Conservation (phyloP, 2,329 filamentous ascomycete species). For the Phaeosphaeriaceae sp. region DNA sequence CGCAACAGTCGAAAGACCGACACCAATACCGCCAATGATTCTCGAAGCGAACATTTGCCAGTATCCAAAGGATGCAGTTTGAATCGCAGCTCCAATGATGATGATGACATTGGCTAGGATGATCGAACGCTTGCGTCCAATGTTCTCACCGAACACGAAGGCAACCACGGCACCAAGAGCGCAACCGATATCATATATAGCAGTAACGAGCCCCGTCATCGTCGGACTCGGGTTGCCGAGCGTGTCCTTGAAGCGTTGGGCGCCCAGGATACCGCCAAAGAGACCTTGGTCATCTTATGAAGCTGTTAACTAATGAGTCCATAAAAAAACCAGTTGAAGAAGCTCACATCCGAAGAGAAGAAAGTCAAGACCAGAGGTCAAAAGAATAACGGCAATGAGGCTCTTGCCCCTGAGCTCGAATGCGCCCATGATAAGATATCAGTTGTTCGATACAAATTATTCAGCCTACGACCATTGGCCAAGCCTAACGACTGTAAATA, state of each 20-base stretch:
- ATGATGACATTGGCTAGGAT: slow-evolving; percentile 59
- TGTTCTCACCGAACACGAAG: slow-evolving; percentile 59
- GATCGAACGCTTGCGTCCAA: slow-evolving; percentile 62
- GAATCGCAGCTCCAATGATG: slow-evolving; percentile 40
- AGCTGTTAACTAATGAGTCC: neutral
- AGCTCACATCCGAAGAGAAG: slow-evolving; percentile 22
- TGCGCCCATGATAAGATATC: slow-evolving; percentile 9
- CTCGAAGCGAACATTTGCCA: slow-evolving; percentile 43
- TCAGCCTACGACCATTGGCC: neutral
- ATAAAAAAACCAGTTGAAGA: neutral
- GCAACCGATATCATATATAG: slow-evolving; percentile 50
- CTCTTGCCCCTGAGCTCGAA: slow-evolving; percentile 19
- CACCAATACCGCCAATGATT: slow-evolving; percentile 52
- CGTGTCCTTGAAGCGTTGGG: slow-evolving; percentile 27
- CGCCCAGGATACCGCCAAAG: slow-evolving; percentile 33
- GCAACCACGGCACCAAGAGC: slow-evolving; percentile 48
- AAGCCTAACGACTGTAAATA: neutral
- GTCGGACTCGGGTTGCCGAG: slow-evolving; percentile 16
- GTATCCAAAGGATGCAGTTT: slow-evolving; percentile 38
- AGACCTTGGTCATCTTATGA: slow-evolving; percentile 31
- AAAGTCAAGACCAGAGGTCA: slow-evolving; percentile 23
- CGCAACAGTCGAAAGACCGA: slow-evolving; percentile 56
- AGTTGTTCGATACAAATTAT: neutral
- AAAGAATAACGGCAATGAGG: slow-evolving; percentile 17
- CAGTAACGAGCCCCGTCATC: slow-evolving; percentile 47